These are phyloP conservation scores for Isabelozyma pseudorhagii DNA, from an alignment of 805 yeast genomes.

Conservation along the genomic window DNA sequence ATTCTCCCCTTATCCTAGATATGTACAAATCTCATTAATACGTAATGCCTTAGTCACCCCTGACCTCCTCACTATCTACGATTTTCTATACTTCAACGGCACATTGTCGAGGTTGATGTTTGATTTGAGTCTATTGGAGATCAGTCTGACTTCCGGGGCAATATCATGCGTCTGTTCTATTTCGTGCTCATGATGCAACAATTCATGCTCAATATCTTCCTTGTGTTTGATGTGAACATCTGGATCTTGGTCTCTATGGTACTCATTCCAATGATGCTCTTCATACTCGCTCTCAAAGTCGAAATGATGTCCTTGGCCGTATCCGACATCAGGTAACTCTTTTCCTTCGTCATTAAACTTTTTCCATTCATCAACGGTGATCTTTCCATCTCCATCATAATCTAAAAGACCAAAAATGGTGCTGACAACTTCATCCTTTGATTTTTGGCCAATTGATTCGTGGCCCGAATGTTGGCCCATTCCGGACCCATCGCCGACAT, in stretches of 20 bases:
- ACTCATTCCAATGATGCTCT: constrained; percentile 89
- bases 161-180: constrained; percentile 53
- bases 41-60: too few species aligned
- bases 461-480: constrained; percentile 72
- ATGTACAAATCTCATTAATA: too few species aligned
- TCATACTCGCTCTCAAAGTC: constrained; percentile 94
- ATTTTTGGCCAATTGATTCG: constrained; percentile 47
- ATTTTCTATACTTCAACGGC: constrained; percentile 24
- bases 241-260: constrained; percentile 75
- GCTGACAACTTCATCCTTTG: constrained; percentile 52
- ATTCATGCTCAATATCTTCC: constrained; percentile 86
- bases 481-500: constrained; percentile 88
- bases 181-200: constrained; percentile 82
- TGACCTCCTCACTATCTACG: not conserved
- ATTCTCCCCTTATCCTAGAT: too few species aligned
- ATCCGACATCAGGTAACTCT: constrained; percentile 85
- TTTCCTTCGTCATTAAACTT: constrained; percentile 60
- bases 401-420: constrained; percentile 62
- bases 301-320: constrained; percentile 92
- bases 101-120: constrained; percentile 28
- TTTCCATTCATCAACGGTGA: constrained; percentile 69
- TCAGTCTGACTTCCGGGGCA: constrained; percentile 22
- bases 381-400: constrained; percentile 58
- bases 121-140: constrained; percentile 27
- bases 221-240: constrained; percentile 76